These are phyloP conservation scores for Monosporascus sp. DNA, from an alignment of 2,329 filamentous ascomycete species.

Conservation along the genomic window DNA sequence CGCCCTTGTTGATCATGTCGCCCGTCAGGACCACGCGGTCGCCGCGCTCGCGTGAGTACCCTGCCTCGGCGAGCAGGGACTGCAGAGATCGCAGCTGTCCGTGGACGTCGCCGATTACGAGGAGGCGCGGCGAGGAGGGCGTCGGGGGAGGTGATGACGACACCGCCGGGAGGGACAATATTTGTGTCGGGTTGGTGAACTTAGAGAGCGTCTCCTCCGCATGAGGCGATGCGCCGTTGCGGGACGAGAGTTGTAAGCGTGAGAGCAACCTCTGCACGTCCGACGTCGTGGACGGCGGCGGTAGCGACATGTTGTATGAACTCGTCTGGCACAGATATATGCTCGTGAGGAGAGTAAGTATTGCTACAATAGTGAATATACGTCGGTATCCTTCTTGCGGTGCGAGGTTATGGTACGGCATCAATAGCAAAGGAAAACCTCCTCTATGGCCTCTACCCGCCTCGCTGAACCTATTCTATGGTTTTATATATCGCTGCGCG, in stretches of 20 bases:
- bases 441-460: no score
- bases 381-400: not conserved
- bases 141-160: not conserved
- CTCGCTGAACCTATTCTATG: no score
- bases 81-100: constrained; percentile 69
- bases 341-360: not conserved
- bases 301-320: not conserved
- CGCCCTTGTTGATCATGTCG: constrained; percentile 81
- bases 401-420: not conserved
- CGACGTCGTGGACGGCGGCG: not conserved
- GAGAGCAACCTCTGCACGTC: not conserved
- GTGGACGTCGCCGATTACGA: constrained; percentile 89
- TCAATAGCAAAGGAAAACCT: not conserved
- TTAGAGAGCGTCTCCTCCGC: not conserved
- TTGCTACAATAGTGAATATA: not conserved
- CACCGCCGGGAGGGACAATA: not conserved
- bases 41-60: constrained; percentile 49
- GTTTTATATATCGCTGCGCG: no score
- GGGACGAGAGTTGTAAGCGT: not conserved
- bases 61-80: constrained; percentile 60
- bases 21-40: constrained; percentile 76
- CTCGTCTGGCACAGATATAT: not conserved
- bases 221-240: not conserved
- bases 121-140: constrained; percentile 50
- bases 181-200: not conserved